Conservation (phyloP, 2,329 filamentous ascomycete species). For the Dryadomyces quercivorus region DNA sequence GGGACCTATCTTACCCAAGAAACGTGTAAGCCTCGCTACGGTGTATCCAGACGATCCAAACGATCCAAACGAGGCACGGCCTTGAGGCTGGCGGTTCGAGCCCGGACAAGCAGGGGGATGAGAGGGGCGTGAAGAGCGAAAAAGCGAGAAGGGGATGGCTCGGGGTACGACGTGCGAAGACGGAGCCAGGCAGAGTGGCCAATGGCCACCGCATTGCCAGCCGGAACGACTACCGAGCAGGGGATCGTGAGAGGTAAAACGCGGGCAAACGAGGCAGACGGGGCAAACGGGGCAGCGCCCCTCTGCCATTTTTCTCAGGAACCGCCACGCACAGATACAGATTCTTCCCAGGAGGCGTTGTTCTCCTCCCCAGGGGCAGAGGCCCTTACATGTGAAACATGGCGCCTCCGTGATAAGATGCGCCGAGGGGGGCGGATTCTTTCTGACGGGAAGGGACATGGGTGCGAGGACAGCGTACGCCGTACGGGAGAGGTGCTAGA, state of each 20-base stretch:
- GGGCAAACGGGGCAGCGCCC: not conserved
- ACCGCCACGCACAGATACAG: not conserved
- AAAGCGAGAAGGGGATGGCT: not conserved
- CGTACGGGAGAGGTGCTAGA: too few species aligned
- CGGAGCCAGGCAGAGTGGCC: not conserved
- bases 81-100: not conserved
- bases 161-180: too few species aligned
- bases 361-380: not conserved
- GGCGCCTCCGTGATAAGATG: slow-evolving; percentile 5
- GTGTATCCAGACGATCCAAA: too few species aligned
- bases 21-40: not conserved
- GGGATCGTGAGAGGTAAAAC: not conserved
- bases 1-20: not conserved
- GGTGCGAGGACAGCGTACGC: not conserved
- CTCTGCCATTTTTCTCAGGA: not conserved
- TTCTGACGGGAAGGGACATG: not conserved
- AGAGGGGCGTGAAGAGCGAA: not conserved
- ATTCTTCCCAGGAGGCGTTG: not conserved
- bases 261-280: not conserved
- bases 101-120: not conserved
- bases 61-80: too few species aligned
- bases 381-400: slow-evolving; percentile 1
- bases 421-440: not conserved
- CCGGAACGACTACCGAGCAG: not conserved
- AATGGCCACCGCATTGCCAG: not conserved